phyloP scores from a whole-genome alignment of 306 rosid genomes.

The Leucaena leucocephala region DNA sequence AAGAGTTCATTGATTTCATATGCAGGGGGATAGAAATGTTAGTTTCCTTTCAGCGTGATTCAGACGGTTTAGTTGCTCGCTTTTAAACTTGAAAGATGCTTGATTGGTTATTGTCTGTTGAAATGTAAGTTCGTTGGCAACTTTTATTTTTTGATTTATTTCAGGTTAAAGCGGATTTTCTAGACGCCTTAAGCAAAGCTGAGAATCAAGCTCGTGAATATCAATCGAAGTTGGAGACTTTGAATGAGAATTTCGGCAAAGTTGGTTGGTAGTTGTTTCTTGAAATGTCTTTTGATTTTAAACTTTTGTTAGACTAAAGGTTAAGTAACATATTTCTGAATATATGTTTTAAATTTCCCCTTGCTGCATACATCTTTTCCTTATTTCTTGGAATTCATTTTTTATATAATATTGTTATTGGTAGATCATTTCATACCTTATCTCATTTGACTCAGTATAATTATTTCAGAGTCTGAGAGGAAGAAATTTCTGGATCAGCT shows the following conservation, averaged over 20 bases:
- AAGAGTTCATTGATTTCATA: background rate
- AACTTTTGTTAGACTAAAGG: background rate
- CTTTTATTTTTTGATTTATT: conserved; percentile 8
- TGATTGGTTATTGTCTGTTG: background rate
- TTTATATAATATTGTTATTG: background rate
- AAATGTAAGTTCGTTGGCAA: background rate
- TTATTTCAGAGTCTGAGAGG: conserved; percentile 66
- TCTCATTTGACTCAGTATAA: conserved; percentile 21
- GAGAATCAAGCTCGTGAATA: conserved; percentile 79
- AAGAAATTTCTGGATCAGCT: conserved; percentile 69
- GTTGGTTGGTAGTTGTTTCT: conserved; percentile 59
- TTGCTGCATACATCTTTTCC: background rate
- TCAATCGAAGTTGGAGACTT: conserved; percentile 53
- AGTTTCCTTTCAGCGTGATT: background rate
- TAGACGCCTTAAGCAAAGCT: conserved; percentile 77
- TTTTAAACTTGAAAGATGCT: background rate
- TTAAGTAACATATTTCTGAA: background rate
- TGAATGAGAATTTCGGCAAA: conserved; percentile 59
- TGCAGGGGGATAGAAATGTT: background rate
- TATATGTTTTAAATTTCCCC: background rate
- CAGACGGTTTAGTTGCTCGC: background rate
- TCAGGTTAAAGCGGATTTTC: conserved; percentile 83
- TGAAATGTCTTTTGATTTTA: conserved; percentile 7
- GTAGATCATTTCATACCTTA: background rate
- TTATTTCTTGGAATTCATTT: background rate